Evolutionary conservation across 352 stramenopile genomes (phyloP).

Genomic region (Globisporangium sylvaticum): DNA sequence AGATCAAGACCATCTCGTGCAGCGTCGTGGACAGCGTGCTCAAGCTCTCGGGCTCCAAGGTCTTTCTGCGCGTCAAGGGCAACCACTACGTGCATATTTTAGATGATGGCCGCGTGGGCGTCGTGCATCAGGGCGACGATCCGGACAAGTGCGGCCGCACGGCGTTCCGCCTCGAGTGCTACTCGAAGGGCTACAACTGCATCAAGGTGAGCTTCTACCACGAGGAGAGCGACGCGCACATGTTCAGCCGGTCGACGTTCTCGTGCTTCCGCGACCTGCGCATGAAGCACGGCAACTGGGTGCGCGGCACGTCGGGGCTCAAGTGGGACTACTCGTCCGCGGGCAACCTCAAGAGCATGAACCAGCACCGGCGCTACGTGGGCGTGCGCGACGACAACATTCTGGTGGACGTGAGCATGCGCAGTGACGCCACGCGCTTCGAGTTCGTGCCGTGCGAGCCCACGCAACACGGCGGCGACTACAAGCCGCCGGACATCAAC

Average conservation of each 20-base stretch:
- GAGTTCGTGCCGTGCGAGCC: slow-evolving; percentile 73
- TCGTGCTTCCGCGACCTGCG: slow-evolving; percentile 82
- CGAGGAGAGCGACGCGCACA: slow-evolving; percentile 60
- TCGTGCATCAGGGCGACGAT: slow-evolving; percentile 45
- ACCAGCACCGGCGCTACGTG: slow-evolving; percentile 85
- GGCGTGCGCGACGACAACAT: slow-evolving; percentile 64
- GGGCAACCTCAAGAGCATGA: slow-evolving; percentile 85
- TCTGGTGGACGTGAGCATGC: slow-evolving; percentile 83
- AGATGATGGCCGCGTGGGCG: slow-evolving; percentile 41
- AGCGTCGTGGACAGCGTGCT: slow-evolving; percentile 66
- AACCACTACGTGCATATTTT: slow-evolving; percentile 63
- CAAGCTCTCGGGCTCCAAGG: slow-evolving; percentile 47
- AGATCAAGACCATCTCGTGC: slow-evolving; percentile 68
- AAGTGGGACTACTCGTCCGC: slow-evolving; percentile 83
- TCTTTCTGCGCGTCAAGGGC: slow-evolving; percentile 70
- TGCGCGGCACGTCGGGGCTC: slow-evolving; percentile 62
- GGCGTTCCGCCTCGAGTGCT: slow-evolving; percentile 71
- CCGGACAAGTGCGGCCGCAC: slow-evolving; percentile 47
- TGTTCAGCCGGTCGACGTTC: slow-evolving; percentile 84
- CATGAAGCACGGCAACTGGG: slow-evolving; percentile 61
- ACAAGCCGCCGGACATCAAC: slow-evolving; percentile 61
- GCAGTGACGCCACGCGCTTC: slow-evolving; percentile 68
- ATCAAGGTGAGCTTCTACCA: slow-evolving; percentile 83
- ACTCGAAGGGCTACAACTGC: slow-evolving; percentile 82
- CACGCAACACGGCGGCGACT: slow-evolving; percentile 12